Conservation (phyloP, 2,329 filamentous ascomycete genomes). For the Xylaria sp. region DNA sequence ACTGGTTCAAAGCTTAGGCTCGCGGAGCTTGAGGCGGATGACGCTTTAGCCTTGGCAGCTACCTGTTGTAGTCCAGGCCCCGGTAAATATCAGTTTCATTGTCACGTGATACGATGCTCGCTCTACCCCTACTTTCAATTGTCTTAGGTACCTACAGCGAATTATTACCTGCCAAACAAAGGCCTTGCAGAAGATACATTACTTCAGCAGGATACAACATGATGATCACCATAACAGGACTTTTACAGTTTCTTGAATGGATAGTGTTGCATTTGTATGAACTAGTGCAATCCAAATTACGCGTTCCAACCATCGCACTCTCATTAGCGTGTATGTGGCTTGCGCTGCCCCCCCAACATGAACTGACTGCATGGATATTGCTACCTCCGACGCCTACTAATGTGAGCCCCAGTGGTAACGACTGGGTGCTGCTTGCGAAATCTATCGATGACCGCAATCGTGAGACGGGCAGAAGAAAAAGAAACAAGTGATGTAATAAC, state of each 20-base stretch:
- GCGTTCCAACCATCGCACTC: constrained; percentile 3
- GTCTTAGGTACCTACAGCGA: no score
- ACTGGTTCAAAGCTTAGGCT: background rate
- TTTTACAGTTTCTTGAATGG: background rate
- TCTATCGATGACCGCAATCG: constrained; percentile 23
- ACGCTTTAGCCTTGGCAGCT: constrained; percentile 15
- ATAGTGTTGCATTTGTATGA: constrained; percentile 20
- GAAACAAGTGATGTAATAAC: constrained; percentile 7
- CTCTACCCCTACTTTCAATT: background rate
- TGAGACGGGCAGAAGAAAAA: background rate
- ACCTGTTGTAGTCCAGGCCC: no score
- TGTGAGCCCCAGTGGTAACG: constrained; percentile 18
- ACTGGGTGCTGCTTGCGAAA: constrained; percentile 13
- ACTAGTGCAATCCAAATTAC: constrained; percentile 23
- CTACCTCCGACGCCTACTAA: constrained; percentile 27
- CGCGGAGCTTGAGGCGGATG: background rate
- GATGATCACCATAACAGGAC: no score
- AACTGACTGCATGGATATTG: constrained; percentile 24
- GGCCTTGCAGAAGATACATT: no score
- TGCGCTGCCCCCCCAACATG: constrained; percentile 3
- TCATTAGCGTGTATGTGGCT: background rate
- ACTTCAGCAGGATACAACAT: no score
- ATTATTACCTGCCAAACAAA: no score
- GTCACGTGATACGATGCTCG: no score
- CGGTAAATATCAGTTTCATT: no score